Conservation (phyloP, 306 rosid genomes). For the Quercus parvula region DNA sequence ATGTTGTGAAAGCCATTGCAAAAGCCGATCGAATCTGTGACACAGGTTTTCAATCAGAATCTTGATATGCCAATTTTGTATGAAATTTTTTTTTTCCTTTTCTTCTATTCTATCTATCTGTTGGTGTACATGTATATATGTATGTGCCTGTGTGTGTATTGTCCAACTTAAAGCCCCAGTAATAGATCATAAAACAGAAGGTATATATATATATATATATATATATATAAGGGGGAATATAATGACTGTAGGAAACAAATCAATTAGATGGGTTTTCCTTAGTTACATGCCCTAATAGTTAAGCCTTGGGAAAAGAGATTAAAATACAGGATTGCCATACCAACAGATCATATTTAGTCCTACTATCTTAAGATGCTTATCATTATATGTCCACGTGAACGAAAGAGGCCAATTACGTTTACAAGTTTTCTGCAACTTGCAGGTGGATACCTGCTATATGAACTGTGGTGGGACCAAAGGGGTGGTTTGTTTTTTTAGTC, state of each 20-base stretch:
- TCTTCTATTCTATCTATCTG: neutral
- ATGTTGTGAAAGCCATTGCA: constrained; percentile 65
- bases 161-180: neutral
- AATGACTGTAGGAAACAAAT: neutral
- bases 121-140: neutral
- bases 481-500: neutral
- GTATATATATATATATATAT: too few relatives aligned
- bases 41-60: neutral
- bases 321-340: too few relatives aligned
- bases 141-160: neutral
- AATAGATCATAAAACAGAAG: neutral
- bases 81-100: neutral
- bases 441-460: neutral
- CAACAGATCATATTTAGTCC: too few relatives aligned
- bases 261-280: neutral
- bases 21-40: constrained; percentile 90
- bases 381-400: neutral
- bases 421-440: neutral
- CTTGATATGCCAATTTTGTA: neutral
- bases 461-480: neutral
- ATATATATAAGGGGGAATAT: neutral
- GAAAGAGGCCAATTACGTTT: neutral
- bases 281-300: neutral
- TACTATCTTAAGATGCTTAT: neutral
- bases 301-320: neutral